phyloP scores from a whole-genome alignment of 2,329 filamentous ascomycete species.

The Apiospora kogelbergensis region DNA sequence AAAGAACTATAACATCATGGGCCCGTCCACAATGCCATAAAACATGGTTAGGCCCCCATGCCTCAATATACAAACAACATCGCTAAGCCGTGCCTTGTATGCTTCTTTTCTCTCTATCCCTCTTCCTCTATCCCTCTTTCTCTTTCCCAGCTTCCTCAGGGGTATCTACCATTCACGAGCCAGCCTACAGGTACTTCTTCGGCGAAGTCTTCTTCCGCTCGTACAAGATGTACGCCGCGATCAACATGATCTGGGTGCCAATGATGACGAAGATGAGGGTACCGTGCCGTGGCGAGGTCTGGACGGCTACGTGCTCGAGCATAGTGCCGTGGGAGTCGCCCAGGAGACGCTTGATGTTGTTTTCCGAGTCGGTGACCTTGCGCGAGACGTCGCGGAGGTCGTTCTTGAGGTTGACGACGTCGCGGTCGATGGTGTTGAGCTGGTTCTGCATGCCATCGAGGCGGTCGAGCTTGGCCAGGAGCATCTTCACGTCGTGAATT shows the following conservation, averaged over 20 bases:
- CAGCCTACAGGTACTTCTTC: constrained; percentile 81
- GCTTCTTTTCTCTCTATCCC: not conserved
- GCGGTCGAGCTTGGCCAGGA: constrained; percentile 45
- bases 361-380: constrained; percentile 52
- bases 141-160: not conserved
- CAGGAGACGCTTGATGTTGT: constrained; percentile 52
- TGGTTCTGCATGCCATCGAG: constrained; percentile 44
- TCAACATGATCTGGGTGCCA: constrained; percentile 70
- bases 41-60: not conserved
- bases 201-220: constrained; percentile 77
- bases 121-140: not conserved
- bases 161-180: not conserved
- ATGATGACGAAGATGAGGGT: constrained; percentile 69
- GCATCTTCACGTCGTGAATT: constrained; percentile 46
- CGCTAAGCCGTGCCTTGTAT: not conserved
- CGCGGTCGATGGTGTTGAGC: constrained; percentile 55
- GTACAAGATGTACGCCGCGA: constrained; percentile 70
- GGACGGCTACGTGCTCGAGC: constrained; percentile 44
- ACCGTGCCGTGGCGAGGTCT: constrained; percentile 49
- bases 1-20: not conserved
- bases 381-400: constrained; percentile 53
- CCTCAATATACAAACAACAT: constrained; percentile 3
- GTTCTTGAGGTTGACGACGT: constrained; percentile 57
- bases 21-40: not conserved
- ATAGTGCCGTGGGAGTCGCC: constrained; percentile 50